Evolutionary conservation across 78 protist species (phyloP).

Genomic region (Capsaspora owczarzaki): DNA sequence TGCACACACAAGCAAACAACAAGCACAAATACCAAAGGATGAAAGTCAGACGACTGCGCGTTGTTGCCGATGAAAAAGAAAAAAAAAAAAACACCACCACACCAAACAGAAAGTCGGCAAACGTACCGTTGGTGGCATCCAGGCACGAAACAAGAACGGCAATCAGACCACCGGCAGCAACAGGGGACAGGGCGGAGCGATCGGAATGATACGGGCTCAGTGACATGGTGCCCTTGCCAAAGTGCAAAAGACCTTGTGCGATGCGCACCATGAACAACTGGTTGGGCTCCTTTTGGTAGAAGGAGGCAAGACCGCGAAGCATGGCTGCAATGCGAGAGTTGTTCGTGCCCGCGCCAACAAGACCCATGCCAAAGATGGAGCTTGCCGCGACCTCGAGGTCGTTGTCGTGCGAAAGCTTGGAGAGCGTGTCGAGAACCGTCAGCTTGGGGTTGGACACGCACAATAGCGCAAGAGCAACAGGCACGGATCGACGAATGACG

Average conservation of each 20-base stretch:
- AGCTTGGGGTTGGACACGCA: conserved; percentile 75
- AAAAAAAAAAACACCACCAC: background rate
- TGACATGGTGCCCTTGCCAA: conserved; percentile 94
- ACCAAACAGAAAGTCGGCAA: too few species aligned
- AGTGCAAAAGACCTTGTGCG: conserved; percentile 87
- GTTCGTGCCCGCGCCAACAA: conserved; percentile 87
- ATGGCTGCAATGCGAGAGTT: conserved; percentile 84
- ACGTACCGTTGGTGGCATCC: conserved; percentile 67
- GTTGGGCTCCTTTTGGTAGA: conserved; percentile 58
- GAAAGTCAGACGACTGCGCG: background rate
- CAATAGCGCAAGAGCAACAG: conserved; percentile 86
- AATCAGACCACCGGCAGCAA: conserved; percentile 64
- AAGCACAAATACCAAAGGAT: too few species aligned
- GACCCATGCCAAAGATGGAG: conserved; percentile 76
- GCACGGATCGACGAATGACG: conserved; percentile 31
- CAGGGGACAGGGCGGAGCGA: conserved; percentile 58
- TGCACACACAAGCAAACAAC: too few species aligned
- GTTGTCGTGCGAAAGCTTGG: conserved; percentile 85
- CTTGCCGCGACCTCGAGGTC: conserved; percentile 68
- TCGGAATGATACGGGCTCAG: conserved; percentile 78
- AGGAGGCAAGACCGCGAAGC: conserved; percentile 77
- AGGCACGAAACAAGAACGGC: conserved; percentile 55
- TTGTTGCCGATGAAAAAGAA: background rate
- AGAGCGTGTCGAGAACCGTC: conserved; percentile 72
- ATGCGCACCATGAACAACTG: conserved; percentile 66